Conservation (phyloP, 2,329 filamentous ascomycete species). For the Epichloe glyceriae region DNA sequence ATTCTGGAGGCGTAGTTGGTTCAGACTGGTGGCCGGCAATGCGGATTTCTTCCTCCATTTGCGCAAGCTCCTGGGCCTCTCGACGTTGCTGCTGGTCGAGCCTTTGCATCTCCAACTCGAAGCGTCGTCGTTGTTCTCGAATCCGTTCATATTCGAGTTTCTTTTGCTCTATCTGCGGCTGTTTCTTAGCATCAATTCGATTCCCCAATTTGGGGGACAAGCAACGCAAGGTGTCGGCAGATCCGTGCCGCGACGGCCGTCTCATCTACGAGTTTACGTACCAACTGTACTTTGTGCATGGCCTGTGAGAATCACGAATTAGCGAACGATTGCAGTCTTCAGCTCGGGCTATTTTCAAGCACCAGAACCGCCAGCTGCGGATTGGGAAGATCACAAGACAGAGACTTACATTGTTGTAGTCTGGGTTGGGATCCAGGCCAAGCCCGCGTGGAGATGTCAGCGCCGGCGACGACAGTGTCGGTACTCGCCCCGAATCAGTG, state of each 20-base stretch:
- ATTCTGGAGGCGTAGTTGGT: constrained; percentile 91
- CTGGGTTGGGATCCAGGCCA: constrained; percentile 28
- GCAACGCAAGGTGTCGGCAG: not conserved
- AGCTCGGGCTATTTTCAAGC: not conserved
- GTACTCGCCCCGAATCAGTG: constrained; percentile 74
- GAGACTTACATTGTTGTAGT: constrained; percentile 31
- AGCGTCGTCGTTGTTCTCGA: constrained; percentile 74
- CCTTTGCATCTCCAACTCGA: constrained; percentile 85
- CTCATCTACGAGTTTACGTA: constrained; percentile 32
- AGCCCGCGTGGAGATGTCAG: constrained; percentile 38
- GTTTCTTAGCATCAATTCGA: not conserved
- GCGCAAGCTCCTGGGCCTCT: constrained; percentile 71
- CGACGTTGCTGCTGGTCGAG: constrained; percentile 74
- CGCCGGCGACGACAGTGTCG: constrained; percentile 48
- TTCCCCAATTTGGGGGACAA: not conserved
- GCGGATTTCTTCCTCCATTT: constrained; percentile 62
- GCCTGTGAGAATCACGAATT: constrained; percentile 28
- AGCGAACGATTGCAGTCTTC: not conserved
- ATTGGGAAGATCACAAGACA: not conserved
- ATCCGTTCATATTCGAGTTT: constrained; percentile 85
- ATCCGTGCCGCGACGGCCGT: not conserved
- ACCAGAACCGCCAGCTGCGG: not conserved
- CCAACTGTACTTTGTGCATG: constrained; percentile 63
- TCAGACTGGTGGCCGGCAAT: constrained; percentile 72
- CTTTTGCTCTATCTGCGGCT: constrained; percentile 74